Conservation (phyloP, 2,329 filamentous ascomycete species). For the Aspergillus sp. region DNA sequence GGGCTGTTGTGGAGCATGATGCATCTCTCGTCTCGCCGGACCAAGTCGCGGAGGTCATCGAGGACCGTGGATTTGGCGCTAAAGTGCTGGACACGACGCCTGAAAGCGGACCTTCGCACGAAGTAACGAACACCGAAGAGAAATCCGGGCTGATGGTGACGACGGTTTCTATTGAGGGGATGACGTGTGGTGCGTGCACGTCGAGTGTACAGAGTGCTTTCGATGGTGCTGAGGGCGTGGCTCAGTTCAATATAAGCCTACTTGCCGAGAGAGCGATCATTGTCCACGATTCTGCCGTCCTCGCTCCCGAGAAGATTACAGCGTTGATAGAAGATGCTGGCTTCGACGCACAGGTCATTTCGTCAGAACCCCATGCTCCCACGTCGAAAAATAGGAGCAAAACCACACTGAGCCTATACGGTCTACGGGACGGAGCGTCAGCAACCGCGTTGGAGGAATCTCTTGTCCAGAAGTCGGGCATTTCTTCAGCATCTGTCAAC, state of each 20-base stretch:
- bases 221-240: constrained; percentile 62
- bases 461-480: constrained; percentile 57
- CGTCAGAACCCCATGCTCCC: constrained; percentile 56
- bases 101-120: constrained; percentile 21
- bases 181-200: constrained; percentile 96
- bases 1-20: constrained; percentile 79
- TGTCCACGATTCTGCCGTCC: constrained; percentile 64
- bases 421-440: constrained; percentile 60
- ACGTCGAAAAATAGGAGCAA: constrained; percentile 49
- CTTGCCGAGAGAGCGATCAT: constrained; percentile 86
- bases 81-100: constrained; percentile 62
- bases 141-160: constrained; percentile 51
- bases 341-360: constrained; percentile 76
- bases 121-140: constrained; percentile 14
- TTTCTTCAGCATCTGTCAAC: constrained; percentile 64
- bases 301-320: constrained; percentile 64
- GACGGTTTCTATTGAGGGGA: constrained; percentile 83
- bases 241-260: constrained; percentile 90
- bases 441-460: constrained; percentile 62
- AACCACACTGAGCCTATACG: constrained; percentile 76
- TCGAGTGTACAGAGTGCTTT: constrained; percentile 83
- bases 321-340: constrained; percentile 83
- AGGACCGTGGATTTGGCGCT: constrained; percentile 69
- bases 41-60: constrained; percentile 49
- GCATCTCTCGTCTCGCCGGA: constrained; percentile 43